Percentiles rank a stretch among this genome's conserved stretches.
These are phyloP conservation scores for Eutrema japonicum DNA, from an alignment of 345 rosid species.

Conservation along the genomic window DNA sequence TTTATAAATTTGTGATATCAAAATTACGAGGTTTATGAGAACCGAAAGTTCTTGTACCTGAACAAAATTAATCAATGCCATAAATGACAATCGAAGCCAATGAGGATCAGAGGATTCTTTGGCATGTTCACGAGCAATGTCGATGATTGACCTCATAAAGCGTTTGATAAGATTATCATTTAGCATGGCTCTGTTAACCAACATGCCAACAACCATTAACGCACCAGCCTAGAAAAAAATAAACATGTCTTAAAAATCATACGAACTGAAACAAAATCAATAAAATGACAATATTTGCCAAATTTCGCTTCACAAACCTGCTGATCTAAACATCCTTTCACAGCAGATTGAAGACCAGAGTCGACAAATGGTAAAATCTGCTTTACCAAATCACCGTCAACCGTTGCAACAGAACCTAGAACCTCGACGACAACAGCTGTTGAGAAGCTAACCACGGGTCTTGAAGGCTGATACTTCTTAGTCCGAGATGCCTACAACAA, in stretches of 20 bases:
- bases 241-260: neutral
- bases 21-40: constrained; percentile 13
- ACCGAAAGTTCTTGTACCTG: constrained; percentile 59
- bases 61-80: constrained; percentile 77
- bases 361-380: constrained; percentile 77
- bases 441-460: constrained; percentile 66
- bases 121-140: constrained; percentile 62
- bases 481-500: constrained; percentile 65
- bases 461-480: constrained; percentile 73
- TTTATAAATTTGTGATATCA: neutral
- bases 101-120: constrained; percentile 67
- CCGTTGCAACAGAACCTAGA: constrained; percentile 62
- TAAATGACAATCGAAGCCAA: constrained; percentile 67
- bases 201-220: constrained; percentile 77
- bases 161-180: constrained; percentile 74
- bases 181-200: constrained; percentile 70
- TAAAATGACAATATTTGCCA: constrained; percentile 5
- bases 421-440: constrained; percentile 83
- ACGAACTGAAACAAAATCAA: constrained; percentile 17
- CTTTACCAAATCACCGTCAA: constrained; percentile 71
- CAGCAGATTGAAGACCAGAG: constrained; percentile 70
- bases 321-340: constrained; percentile 67
- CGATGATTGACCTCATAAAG: constrained; percentile 71
- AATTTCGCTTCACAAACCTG: constrained; percentile 57
- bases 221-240: constrained; percentile 74